Conservation (phyloP, 1,284 basidiomycete species). For the Melampsora americana region DNA sequence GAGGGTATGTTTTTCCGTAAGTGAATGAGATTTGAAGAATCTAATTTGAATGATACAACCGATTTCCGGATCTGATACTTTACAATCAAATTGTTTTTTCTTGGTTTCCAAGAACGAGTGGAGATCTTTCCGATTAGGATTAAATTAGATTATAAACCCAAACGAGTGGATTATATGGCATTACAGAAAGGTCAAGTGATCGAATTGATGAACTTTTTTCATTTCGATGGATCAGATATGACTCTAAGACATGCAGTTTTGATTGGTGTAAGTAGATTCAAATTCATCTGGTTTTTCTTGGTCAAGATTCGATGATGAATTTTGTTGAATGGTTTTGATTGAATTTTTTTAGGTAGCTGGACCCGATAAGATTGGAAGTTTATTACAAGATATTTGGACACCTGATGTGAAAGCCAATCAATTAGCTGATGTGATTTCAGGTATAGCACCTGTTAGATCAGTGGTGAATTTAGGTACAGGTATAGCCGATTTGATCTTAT, state of each 20-base stretch:
- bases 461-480: conserved; percentile 95
- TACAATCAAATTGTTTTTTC: background rate
- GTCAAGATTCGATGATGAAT: background rate
- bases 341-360: conserved; percentile 64
- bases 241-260: conserved; percentile 87
- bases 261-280: conserved; percentile 60
- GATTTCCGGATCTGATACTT: background rate
- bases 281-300: background rate
- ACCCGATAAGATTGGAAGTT: conserved; percentile 76
- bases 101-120: conserved; percentile 67
- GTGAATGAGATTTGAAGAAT: conserved; percentile 3
- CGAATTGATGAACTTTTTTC: conserved; percentile 99
- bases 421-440: conserved; percentile 93
- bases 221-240: conserved; percentile 98
- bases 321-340: background rate
- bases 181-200: conserved; percentile 85
- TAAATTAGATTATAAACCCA: conserved; percentile 97
- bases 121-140: conserved; percentile 73
- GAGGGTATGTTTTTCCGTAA: conserved; percentile 37
- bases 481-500: conserved; percentile 86
- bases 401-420: conserved; percentile 99
- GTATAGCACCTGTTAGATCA: conserved; percentile 88
- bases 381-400: conserved; percentile 95
- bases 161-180: conserved; percentile 91
- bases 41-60: background rate